Base-by-base conservation (phyloP, 768 basidiomycete species). In the Amanita brunnescens region DNA sequence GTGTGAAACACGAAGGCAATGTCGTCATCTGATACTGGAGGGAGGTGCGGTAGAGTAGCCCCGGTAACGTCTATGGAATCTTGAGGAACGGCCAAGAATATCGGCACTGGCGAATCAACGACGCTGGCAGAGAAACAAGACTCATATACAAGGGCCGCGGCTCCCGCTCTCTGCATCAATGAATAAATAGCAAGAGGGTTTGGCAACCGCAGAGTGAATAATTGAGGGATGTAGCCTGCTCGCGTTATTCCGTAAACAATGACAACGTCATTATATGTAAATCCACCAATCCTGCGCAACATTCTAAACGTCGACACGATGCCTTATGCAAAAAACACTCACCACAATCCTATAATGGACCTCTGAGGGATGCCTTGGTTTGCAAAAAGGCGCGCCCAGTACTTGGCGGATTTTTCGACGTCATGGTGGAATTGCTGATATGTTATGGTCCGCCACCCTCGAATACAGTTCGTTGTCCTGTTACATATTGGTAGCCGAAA, bases 341-440 rank as follows among this genome's bases (percentile, higher is more conserved):
- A 87, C 87, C 87, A 89, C 52, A 87, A 65, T 18, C 86, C 87
- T 37, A 90, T 70, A 26, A 89, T 78, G 10, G 87, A 81, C 47
- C 76, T 67, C 41, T 65, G 68, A 29, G 70, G 66, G 46, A 88
- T 70, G 33, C 71, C 72, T 20, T 70, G 64, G 34, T 68, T 60
- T 30, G 61, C 60, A 40, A 89, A 70, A 14, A 67, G 59, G 16
- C 63, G 66, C 34, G 75, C 70, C 80, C 86, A 90, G 61, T 85
- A 74, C 40, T 71, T 74, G 21, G 87, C 85, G 54, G 75, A 79
- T 32, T 67, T 63, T 59, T 85, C 81, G 58, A 89, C 82, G 52
- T 89, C 82, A 18, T 63, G 53, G 53, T 73, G 70, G 68, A 90
- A 89, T 60, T 83, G 76, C 14, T 55, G 58, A 66, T 84, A 90